Evolutionary conservation across 208 protist species (phyloP).

Genomic region (Leishmania guyanensis): DNA sequence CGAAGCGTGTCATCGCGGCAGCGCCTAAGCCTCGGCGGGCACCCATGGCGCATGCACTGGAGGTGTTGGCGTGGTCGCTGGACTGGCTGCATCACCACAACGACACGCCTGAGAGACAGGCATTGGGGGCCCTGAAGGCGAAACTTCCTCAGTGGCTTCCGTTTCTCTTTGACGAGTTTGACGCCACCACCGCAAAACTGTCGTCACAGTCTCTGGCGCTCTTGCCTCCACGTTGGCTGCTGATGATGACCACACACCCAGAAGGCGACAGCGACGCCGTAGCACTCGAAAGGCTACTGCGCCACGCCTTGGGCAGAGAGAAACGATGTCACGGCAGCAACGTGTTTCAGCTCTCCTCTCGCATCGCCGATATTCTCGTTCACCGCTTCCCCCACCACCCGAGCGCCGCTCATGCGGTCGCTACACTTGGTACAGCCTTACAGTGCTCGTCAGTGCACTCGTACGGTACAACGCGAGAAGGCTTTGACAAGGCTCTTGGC

Average conservation of each 20-base stretch:
- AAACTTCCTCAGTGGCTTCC: constrained; percentile 24
- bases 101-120: neutral
- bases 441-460: constrained; percentile 17
- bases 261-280: neutral
- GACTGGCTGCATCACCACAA: constrained; percentile 18
- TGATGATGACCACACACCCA: constrained; percentile 7
- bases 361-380: constrained; percentile 16
- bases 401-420: constrained; percentile 12
- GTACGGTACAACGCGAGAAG: constrained; percentile 31
- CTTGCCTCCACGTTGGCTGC: constrained; percentile 23
- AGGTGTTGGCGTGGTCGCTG: constrained; percentile 26
- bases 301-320: constrained; percentile 14
- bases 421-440: constrained; percentile 22
- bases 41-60: constrained; percentile 16
- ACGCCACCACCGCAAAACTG: neutral
- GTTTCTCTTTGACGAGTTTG: constrained; percentile 17
- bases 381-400: constrained; percentile 18
- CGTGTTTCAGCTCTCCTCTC: constrained; percentile 29
- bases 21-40: constrained; percentile 22
- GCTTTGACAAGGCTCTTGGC: constrained; percentile 26
- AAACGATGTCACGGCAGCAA: neutral
- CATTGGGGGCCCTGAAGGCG: neutral
- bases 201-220: neutral
- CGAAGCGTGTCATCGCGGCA: constrained; percentile 6
- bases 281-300: constrained; percentile 18